These are phyloP conservation scores for Epithemia pelagica DNA, from an alignment of 108 stramenopile species.

Conservation along the genomic window DNA sequence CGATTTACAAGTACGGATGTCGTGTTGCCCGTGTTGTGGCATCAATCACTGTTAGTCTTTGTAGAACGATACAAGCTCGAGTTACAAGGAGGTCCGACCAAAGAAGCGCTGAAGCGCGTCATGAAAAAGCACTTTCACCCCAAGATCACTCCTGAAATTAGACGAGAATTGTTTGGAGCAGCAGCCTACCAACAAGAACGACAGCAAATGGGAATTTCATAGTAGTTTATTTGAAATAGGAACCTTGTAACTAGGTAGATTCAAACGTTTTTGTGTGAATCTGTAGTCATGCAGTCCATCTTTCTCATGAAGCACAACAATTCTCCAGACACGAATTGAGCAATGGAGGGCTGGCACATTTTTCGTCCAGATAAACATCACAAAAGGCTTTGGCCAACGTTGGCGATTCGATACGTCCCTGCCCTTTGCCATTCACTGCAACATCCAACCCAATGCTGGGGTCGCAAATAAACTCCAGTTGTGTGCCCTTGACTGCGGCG, in stretches of 20 bases:
- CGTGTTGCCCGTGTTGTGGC: conserved; percentile 93
- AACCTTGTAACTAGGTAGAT: too few relatives aligned
- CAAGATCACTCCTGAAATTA: conserved; percentile 93
- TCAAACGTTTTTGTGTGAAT: too few relatives aligned
- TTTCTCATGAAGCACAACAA: conserved; percentile 45
- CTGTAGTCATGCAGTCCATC: too few relatives aligned
- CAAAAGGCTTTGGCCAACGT: conserved; percentile 63
- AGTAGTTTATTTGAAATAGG: too few relatives aligned
- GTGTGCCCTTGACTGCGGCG: conserved; percentile 64
- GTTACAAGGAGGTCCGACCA: conserved; percentile 59
- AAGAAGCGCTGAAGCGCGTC: conserved; percentile 63
- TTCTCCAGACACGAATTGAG: conserved; percentile 53
- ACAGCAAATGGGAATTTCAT: too few relatives aligned
- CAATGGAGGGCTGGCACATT: conserved; percentile 61
- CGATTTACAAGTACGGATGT: conserved; percentile 58
- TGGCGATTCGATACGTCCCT: conserved; percentile 50
- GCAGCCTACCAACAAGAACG: conserved; percentile 79
- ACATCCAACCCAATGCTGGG: conserved; percentile 16
- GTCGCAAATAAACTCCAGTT: conserved; percentile 63
- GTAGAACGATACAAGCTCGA: conserved; percentile 93
- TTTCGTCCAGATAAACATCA: conserved; percentile 80
- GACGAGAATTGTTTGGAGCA: conserved; percentile 90
- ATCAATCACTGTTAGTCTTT: conserved; percentile 92
- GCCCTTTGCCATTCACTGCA: conserved; percentile 58
- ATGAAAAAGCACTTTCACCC: conserved; percentile 90